Evolutionary conservation across 176 grass and related monocot genomes (phyloP), one percentile per base, ranked within the genome.

Genomic region (Raddia guianensis): DNA sequence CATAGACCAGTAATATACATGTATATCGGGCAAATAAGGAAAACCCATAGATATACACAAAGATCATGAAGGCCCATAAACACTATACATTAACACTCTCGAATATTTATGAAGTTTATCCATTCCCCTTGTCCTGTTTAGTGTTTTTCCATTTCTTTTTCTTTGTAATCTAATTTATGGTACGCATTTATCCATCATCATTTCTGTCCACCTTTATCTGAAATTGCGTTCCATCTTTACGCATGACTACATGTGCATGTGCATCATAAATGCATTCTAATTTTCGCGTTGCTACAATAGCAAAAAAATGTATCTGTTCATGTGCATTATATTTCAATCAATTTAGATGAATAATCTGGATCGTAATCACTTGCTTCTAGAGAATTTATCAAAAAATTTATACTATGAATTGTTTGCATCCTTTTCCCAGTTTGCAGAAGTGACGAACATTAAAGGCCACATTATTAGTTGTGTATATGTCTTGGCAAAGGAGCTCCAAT

Each of bases 321-420:
- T 59, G 19, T 15, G 7, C 45, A 20, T n/a, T 47, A 34, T 18
- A 33, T 70, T 80, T 80, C 49, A 47, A 80, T 48, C 21, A 9
- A 80, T 61, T 72, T 37, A 49, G 72, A 70, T 48, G 61, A 52
- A 49, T 72, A 49, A 72, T 48, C 16, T 82, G 9, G 18, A 15
- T 73, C 2, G 10, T 46, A 62, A 82, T 42, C 50, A 73, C 42
- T 72, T 43, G 3, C 47, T 63, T 2, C 46, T 52, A 81, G 0
- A 59, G 7, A 81, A 70, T 35, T 33, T 59, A 66, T 57, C 7
- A 80, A 80, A 21, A 18, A 55, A 57, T 46, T 47, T n/a, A 20
- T 58, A 14, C 12, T 56, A 18, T 15, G 37, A 12, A 37, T 54
- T 66, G 43, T 18, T 33, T 59, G 12, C 9, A 59, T 81, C 42